Conservation (phyloP, 2,329 filamentous ascomycete genomes). For the Stenocarpella maydis region DNA sequence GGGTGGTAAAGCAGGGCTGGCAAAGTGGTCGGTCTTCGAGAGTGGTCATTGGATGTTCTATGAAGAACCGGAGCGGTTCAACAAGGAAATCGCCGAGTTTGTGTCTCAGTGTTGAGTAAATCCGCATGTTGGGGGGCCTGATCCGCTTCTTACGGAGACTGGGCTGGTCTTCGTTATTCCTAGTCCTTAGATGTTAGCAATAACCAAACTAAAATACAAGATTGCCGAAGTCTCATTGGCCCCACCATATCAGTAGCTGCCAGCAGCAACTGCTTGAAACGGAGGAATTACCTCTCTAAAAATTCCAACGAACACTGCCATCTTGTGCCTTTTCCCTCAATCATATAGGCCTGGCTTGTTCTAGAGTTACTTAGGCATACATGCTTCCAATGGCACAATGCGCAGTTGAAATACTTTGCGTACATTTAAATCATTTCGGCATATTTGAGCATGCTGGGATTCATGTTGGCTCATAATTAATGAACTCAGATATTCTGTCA, state of each 20-base stretch:
- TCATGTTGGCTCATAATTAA: no score
- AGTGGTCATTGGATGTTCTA: constrained; percentile 53
- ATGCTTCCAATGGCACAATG: no score
- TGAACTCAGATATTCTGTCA: no score
- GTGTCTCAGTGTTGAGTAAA: constrained; percentile 33
- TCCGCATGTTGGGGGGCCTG: not conserved
- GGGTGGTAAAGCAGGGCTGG: constrained; percentile 37
- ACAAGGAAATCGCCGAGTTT: constrained; percentile 45
- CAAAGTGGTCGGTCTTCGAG: constrained; percentile 44
- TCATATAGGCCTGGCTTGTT: no score
- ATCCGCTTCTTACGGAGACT: no score
- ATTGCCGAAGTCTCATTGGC: not conserved
- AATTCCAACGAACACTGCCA: no score
- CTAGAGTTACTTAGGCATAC: no score
- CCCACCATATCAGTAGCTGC: not conserved
- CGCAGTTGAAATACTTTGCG: no score
- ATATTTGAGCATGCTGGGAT: no score
- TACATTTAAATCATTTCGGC: no score
- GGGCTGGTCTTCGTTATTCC: not conserved
- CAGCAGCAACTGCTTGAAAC: not conserved
- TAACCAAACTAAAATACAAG: not conserved
- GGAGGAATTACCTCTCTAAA: not conserved
- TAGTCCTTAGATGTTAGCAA: not conserved
- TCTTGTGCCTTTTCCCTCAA: no score
- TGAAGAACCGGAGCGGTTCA: constrained; percentile 50